Evolutionary conservation across 805 yeast species (phyloP), one percentile per base, ranked within the genome.

Genomic region (Jamesozyma spencerorum): DNA sequence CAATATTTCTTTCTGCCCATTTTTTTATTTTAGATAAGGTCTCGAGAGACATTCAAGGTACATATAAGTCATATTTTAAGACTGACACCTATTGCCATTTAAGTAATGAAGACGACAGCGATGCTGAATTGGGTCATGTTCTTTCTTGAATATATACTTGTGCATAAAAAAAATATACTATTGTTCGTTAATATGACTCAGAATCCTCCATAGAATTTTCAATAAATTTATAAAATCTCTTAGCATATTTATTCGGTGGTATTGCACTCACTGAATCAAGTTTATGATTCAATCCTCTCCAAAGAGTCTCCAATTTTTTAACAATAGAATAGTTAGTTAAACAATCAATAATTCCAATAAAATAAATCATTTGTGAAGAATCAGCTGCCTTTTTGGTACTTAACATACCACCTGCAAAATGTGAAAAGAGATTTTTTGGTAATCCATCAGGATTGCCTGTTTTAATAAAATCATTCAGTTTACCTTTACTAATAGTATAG

Each of bases 311-410:
- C 22, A 41, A 37, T 47, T 74, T 72, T 58, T 90, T 90, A 49
- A 77, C 65, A 19, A 80, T 61, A 1, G 83, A 77, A 51, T 85
- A 85, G 47, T 76, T 77, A 0, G 97, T 90, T 50, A 90, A 68
- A 62, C 95, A 90, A 57, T 90, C 98, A 47, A 90, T 92, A 31
- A 90, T 81, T 6, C 97, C 98, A 50, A 92, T 65, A 54, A 86
- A 92, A 62, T 90, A 92, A 5, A 90, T 74, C 41, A 81, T 74
- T 19, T 75, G 69, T 31, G 73, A 51, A n/a, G 82, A 82, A 38
- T 74, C 69, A 51, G 51, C 40, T 27, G 49, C 41, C n/a, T 40
- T 44, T 51, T 79, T 74, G 1, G 90, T 76, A 4, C 88, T 80
- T 35, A 79, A 68, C 33, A 81, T 75, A 3, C 95, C 96, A 11